Evolutionary conservation across 75 land plant species (phyloP).

Genomic region (Adiantum capillusveneris): DNA sequence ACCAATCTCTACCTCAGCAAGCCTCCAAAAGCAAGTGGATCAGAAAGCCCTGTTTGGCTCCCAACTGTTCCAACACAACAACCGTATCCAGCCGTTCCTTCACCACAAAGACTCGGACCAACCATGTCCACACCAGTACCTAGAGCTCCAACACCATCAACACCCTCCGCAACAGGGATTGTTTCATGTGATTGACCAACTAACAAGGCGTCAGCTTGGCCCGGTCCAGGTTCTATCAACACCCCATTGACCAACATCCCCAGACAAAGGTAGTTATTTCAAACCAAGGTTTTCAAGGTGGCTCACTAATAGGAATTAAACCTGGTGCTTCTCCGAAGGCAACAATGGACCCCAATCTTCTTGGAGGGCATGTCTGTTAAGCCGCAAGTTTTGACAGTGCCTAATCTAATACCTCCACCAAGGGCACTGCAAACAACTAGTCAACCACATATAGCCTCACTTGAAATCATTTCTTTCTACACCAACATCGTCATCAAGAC

Average conservation of each 20-base stretch:
- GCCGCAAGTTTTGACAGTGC: not conserved
- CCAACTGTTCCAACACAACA: no score
- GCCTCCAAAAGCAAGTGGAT: not conserved
- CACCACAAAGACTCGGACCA: not conserved
- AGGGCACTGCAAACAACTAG: not conserved
- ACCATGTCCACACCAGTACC: not conserved
- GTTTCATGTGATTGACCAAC: not conserved
- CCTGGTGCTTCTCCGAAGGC: not conserved
- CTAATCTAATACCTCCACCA: not conserved
- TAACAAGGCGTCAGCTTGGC: not conserved
- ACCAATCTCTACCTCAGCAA: not conserved
- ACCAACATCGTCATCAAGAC: not conserved
- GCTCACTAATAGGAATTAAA: not conserved
- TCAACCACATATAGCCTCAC: not conserved
- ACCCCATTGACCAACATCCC: no score
- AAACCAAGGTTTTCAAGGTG: no score
- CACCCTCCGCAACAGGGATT: not conserved
- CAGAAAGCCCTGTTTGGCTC: no score
- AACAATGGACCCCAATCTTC: slow-evolving; percentile 2
- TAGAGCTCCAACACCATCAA: no score
- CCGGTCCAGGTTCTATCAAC: not conserved
- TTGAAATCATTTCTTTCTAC: not conserved
- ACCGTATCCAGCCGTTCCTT: no score
- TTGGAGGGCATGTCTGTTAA: slow-evolving; percentile 56
- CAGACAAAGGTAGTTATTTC: no score